A percentile compares a stretch with the other conserved stretches of the same genome.
These are phyloP conservation scores for Ormosia semicastrata DNA, from an alignment of 306 rosid genomes.

Conservation along the genomic window DNA sequence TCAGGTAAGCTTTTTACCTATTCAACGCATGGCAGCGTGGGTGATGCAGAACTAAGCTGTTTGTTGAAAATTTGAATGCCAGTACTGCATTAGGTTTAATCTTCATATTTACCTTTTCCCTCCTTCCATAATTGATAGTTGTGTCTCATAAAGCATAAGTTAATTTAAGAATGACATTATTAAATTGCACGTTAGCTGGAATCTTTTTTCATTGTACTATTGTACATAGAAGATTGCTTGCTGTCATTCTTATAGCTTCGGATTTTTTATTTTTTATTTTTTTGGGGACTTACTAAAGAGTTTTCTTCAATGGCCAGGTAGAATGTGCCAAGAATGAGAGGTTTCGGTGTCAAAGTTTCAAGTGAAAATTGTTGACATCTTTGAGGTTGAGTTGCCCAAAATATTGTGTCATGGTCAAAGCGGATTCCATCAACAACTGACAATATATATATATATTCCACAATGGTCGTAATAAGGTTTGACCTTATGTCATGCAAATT, in stretches of 20 bases:
- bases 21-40: not conserved
- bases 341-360: slow-evolving; percentile 35
- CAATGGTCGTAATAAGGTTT: too few species aligned
- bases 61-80: not conserved
- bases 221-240: not conserved
- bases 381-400: slow-evolving; percentile 18
- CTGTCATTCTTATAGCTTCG: slow-evolving; percentile 14
- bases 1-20: slow-evolving; percentile 51
- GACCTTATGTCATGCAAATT: too few species aligned
- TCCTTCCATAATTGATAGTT: not conserved
- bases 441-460: too few species aligned
- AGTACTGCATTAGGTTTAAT: not conserved
- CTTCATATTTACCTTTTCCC: not conserved
- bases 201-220: not conserved
- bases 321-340: slow-evolving; percentile 59
- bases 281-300: not conserved
- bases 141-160: not conserved
- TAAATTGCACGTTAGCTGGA: not conserved
- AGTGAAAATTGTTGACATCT: slow-evolving; percentile 23
- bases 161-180: not conserved
- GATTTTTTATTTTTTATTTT: not conserved
- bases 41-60: not conserved
- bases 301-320: slow-evolving; percentile 54
- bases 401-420: not conserved
- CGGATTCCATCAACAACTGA: not conserved